Evolutionary conservation across 441 rosid species (phyloP).

Genomic region (Brassica balearica): DNA sequence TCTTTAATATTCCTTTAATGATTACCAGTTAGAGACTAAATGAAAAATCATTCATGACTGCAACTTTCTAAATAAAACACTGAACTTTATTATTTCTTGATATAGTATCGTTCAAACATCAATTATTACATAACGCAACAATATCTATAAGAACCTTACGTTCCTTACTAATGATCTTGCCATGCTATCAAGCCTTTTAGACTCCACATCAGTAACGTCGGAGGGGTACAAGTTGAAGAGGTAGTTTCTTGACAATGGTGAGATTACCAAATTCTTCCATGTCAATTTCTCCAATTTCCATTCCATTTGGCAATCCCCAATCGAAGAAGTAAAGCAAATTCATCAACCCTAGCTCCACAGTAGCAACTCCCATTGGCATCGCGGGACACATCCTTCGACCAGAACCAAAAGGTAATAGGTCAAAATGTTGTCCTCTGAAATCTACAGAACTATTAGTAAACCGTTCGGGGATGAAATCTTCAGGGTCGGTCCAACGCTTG

Average conservation of each 20-base stretch:
- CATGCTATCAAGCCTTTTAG: neutral
- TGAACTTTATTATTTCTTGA: neutral
- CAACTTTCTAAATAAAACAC: neutral
- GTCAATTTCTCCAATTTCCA: slow-evolving; percentile 3
- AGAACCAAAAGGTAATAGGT: slow-evolving; percentile 1
- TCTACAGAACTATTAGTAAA: neutral
- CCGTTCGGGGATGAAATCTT: neutral
- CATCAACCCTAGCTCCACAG: neutral
- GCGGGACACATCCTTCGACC: slow-evolving; percentile 4
- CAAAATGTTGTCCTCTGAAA: slow-evolving; percentile 1
- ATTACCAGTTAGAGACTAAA: no score
- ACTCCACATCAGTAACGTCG: neutral
- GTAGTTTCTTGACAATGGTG: slow-evolving; percentile 6
- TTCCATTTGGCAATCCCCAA: neutral
- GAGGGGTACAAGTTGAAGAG: slow-evolving; percentile 3
- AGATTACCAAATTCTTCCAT: neutral
- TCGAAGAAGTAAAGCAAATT: slow-evolving; percentile 3
- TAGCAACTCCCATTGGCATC: neutral
- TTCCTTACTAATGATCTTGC: neutral
- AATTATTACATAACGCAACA: neutral
- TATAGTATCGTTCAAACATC: slow-evolving; percentile 2
- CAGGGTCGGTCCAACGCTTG: slow-evolving; percentile 3
- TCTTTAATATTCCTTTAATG: no score
- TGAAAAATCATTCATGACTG: neutral
- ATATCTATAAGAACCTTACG: neutral